Conservation (phyloP, 768 basidiomycete species). For the Tricholoma sp. region DNA sequence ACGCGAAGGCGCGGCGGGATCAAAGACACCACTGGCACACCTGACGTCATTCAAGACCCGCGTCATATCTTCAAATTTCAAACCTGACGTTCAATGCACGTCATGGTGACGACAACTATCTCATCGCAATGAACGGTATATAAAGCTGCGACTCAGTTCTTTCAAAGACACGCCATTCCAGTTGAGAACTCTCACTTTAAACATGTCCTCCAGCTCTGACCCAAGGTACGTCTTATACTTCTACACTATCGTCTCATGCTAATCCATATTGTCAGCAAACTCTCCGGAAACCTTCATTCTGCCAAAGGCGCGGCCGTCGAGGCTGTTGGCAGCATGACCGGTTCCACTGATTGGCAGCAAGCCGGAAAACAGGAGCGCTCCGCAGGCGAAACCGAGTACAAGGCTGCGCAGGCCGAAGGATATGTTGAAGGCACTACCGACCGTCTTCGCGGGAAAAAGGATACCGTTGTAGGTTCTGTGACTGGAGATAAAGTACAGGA, state of each 20-base stretch:
- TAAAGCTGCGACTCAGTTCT: neutral
- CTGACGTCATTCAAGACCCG: too few species aligned
- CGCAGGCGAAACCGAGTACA: constrained; percentile 36
- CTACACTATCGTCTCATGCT: neutral
- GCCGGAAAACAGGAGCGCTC: constrained; percentile 42
- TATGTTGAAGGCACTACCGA: constrained; percentile 43
- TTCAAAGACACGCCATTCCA: too few species aligned
- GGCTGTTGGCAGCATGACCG: constrained; percentile 37
- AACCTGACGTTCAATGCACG: too few species aligned
- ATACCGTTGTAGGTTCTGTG: constrained; percentile 42
- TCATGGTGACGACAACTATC: too few species aligned
- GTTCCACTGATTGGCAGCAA: constrained; percentile 30
- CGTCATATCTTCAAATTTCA: too few species aligned
- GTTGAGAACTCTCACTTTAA: neutral
- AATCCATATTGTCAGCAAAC: neutral
- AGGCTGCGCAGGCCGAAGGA: constrained; percentile 38
- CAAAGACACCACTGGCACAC: too few species aligned
- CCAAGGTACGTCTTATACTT: neutral
- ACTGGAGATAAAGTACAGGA: constrained; percentile 43
- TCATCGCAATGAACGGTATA: neutral
- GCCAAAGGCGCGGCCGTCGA: constrained; percentile 31
- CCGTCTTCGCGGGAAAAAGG: constrained; percentile 40
- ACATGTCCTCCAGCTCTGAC: neutral
- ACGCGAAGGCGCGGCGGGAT: too few species aligned
- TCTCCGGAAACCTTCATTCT: constrained; percentile 27